Evolutionary conservation across 331 rosid species (phyloP).

Genomic region (Spiraea crenata): DNA sequence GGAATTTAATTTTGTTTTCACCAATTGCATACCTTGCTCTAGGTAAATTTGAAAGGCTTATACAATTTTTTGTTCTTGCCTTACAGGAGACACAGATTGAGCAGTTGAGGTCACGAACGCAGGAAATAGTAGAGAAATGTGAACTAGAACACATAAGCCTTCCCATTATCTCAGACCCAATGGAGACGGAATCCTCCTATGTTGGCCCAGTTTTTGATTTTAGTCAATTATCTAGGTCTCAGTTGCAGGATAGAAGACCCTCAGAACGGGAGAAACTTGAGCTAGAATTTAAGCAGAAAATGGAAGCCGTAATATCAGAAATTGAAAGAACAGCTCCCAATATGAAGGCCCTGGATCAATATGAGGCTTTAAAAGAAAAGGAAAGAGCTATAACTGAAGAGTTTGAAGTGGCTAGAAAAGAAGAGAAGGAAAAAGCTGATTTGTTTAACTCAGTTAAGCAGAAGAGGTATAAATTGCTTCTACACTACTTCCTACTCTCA

Average conservation of each 20-base stretch:
- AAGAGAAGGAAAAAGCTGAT: slow-evolving; percentile 74
- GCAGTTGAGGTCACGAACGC: slow-evolving; percentile 66
- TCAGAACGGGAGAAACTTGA: slow-evolving; percentile 78
- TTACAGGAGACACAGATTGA: slow-evolving; percentile 80
- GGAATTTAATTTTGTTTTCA: slow-evolving; percentile 17
- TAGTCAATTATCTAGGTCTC: slow-evolving; percentile 58
- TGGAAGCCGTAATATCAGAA: slow-evolving; percentile 69
- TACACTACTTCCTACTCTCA: slow-evolving; percentile 6
- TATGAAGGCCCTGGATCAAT: slow-evolving; percentile 96
- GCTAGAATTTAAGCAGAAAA: slow-evolving; percentile 70
- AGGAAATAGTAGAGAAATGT: slow-evolving; percentile 87
- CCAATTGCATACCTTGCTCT: slow-evolving; percentile 11
- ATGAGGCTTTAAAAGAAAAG: slow-evolving; percentile 83
- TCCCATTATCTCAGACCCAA: slow-evolving; percentile 74
- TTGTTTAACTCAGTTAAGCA: slow-evolving; percentile 73
- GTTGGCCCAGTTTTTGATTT: slow-evolving; percentile 72
- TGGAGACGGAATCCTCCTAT: slow-evolving; percentile 69
- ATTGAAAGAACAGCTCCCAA: slow-evolving; percentile 97
- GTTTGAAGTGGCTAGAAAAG: slow-evolving; percentile 89
- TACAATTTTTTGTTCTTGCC: slow-evolving; percentile 5
- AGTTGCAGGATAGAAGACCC: slow-evolving; percentile 59
- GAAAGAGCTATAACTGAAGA: slow-evolving; percentile 81
- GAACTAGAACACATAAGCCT: slow-evolving; percentile 81
- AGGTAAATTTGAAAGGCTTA: slow-evolving; percentile 28
- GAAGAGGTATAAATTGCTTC: slow-evolving; percentile 53